Evolutionary conservation across 2,329 filamentous ascomycete genomes (phyloP).

Genomic region (Pseudogymnoascus verrucosus): DNA sequence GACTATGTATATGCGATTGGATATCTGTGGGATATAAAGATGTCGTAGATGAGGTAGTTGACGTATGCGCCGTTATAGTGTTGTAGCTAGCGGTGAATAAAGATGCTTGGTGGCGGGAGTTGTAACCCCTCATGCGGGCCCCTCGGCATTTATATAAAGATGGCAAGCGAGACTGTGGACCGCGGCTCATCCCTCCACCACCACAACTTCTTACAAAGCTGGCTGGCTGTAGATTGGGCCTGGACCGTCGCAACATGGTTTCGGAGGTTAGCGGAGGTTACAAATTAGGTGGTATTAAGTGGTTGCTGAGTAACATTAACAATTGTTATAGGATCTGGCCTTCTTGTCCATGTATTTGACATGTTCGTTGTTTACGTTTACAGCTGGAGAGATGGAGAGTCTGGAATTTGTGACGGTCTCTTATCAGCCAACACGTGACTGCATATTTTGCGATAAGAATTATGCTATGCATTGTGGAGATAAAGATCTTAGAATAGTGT

Average conservation of each 20-base stretch:
- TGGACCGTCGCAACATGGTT: not conserved
- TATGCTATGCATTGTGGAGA: not conserved
- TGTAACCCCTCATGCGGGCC: not conserved
- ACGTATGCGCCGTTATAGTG: not conserved
- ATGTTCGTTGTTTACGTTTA: not conserved
- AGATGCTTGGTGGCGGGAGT: conserved; percentile 2
- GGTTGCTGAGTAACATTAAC: not conserved
- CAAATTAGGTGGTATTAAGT: not conserved
- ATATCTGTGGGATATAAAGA: not conserved
- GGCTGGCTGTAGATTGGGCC: not conserved
- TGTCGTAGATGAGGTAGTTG: not conserved
- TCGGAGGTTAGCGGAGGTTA: not conserved
- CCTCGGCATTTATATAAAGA: not conserved
- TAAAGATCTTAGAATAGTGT: not conserved
- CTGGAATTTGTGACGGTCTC: not conserved
- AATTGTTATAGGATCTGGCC: not conserved
- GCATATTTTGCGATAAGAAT: not conserved
- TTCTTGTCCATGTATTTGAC: not conserved
- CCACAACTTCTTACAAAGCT: conserved; percentile 4
- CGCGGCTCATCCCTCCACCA: not conserved
- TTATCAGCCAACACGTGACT: not conserved
- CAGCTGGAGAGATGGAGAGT: no score
- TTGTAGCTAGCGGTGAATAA: not conserved
- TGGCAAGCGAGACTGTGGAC: conserved; percentile 1
- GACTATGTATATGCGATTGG: not conserved